These are phyloP conservation scores for Mucuna pruriens DNA, from an alignment of 306 rosid species.

Conservation along the genomic window DNA sequence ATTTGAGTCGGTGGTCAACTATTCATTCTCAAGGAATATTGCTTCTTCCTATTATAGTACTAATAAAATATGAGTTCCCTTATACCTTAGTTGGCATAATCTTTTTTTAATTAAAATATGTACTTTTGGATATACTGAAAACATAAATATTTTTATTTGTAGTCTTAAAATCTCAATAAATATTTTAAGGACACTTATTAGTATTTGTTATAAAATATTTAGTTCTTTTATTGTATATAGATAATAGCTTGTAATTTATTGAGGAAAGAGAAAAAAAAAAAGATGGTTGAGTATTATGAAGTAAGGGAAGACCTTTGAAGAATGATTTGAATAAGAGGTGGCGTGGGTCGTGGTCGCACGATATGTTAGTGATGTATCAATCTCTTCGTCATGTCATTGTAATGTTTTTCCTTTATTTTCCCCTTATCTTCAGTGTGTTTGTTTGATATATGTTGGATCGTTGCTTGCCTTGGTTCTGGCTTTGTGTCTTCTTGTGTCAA, in stretches of 20 bases:
- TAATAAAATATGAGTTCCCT: not conserved
- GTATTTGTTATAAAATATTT: not conserved
- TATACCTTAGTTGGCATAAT: too few relatives aligned
- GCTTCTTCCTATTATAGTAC: not conserved
- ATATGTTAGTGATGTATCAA: conserved; percentile 15
- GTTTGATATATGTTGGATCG: not conserved
- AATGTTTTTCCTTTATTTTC: not conserved
- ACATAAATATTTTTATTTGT: not conserved
- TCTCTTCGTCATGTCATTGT: not conserved
- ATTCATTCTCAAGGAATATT: conserved; percentile 23
- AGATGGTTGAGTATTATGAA: not conserved
- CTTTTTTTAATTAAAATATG: too few relatives aligned
- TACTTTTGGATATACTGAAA: not conserved
- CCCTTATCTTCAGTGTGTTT: not conserved
- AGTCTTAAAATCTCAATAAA: not conserved
- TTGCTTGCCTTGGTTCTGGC: not conserved
- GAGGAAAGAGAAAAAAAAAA: not conserved
- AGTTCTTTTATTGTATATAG: not conserved
- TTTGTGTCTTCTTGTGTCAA: not conserved
- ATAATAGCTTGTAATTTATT: not conserved
- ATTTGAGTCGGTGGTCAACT: conserved; percentile 42
- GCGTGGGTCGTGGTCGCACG: conserved; percentile 11
- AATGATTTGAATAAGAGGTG: not conserved
- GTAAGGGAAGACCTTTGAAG: not conserved
- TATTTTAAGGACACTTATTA: not conserved